These are phyloP conservation scores for Pythium utonaiense DNA, from an alignment of 352 stramenopile species.

Conservation along the genomic window DNA sequence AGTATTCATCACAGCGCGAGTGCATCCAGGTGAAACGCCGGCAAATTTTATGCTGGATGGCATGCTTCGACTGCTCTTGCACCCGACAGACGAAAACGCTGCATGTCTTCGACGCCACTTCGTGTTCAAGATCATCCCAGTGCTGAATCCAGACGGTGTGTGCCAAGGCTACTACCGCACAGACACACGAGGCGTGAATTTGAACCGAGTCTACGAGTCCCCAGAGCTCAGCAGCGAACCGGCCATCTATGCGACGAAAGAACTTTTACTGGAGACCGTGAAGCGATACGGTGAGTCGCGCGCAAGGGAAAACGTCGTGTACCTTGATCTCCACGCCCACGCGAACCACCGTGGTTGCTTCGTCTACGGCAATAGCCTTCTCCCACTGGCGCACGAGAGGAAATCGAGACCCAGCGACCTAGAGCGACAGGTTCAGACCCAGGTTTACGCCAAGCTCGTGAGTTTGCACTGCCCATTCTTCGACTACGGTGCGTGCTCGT, in stretches of 20 bases:
- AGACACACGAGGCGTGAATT: constrained; percentile 81
- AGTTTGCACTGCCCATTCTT: constrained; percentile 76
- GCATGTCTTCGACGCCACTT: constrained; percentile 45
- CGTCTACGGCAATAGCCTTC: constrained; percentile 86
- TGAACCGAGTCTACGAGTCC: constrained; percentile 87
- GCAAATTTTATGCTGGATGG: constrained; percentile 70
- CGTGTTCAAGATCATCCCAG: constrained; percentile 80
- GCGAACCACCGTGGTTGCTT: constrained; percentile 88
- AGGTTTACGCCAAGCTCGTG: constrained; percentile 73
- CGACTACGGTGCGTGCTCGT: constrained; percentile 84
- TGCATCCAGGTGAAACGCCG: constrained; percentile 83
- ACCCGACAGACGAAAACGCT: constrained; percentile 46
- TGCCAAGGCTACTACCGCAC: constrained; percentile 85
- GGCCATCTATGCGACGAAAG: constrained; percentile 65
- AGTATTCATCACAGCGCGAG: constrained; percentile 63
- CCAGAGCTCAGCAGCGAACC: constrained; percentile 45
- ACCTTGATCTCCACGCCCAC: constrained; percentile 91
- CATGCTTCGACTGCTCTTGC: constrained; percentile 45
- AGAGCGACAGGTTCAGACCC: constrained; percentile 70
- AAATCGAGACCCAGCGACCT: constrained; percentile 11
- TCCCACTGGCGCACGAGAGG: constrained; percentile 17
- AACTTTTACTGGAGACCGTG: constrained; percentile 35
- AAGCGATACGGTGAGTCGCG: constrained; percentile 26
- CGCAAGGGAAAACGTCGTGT: constrained; percentile 45
- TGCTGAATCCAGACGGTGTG: constrained; percentile 87